Conservation (phyloP, 345 rosid genomes). For the Limnanthes douglasii region DNA sequence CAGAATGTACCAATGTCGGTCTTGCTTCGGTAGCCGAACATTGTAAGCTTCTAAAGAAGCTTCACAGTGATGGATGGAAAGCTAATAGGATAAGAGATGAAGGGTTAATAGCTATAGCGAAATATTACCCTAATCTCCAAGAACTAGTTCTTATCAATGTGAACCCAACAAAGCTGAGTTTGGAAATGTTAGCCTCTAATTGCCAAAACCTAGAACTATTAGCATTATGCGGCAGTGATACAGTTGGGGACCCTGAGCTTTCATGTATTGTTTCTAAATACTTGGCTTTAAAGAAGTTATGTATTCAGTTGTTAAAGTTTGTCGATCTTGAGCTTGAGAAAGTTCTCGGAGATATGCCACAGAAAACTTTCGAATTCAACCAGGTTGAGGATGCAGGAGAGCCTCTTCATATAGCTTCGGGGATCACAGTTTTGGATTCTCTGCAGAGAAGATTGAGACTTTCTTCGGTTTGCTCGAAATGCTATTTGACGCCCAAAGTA, state of each 20-base stretch:
- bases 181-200: constrained; percentile 43
- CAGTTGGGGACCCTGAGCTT: constrained; percentile 53
- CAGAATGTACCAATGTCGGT: constrained; percentile 47
- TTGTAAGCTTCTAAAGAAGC: constrained; percentile 52
- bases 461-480: constrained; percentile 72
- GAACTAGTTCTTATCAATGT: constrained; percentile 66
- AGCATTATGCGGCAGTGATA: constrained; percentile 65
- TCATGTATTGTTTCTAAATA: constrained; percentile 57
- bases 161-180: constrained; percentile 39
- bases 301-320: too few species aligned
- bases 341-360: constrained; percentile 95
- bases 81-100: constrained; percentile 55
- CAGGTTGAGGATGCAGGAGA: constrained; percentile 34
- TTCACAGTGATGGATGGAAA: constrained; percentile 69
- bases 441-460: constrained; percentile 73
- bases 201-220: constrained; percentile 52
- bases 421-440: constrained; percentile 61
- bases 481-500: constrained; percentile 82
- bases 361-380: constrained; percentile 61
- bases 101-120: constrained; percentile 40
- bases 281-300: constrained; percentile 56
- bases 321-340: constrained; percentile 90
- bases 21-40: constrained; percentile 31
- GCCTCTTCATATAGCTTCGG: constrained; percentile 83
- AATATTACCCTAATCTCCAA: constrained; percentile 44